Base-by-base conservation (phyloP, 2,329 filamentous ascomycete genomes). In the Endoconidiophora polonica region DNA sequence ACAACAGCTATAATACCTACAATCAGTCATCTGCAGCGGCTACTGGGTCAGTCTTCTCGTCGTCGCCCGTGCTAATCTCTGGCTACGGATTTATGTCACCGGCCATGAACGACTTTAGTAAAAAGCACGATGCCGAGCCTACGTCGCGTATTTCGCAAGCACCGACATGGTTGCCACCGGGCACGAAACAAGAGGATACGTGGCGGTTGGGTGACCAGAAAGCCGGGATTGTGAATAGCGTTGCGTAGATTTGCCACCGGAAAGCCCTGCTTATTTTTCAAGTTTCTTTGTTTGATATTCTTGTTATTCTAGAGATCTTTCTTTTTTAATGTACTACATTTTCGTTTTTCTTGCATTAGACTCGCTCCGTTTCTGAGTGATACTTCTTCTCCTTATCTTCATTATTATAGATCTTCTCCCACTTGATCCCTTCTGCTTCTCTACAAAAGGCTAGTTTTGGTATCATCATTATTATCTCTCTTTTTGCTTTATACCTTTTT, bases 121-220 rank as follows among this genome's bases (percentile, higher is more conserved):
- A 51, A 38, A 46, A 46, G 39, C 24, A 49, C 18, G 49, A 51
- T 22, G 49, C 29, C 10, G 44, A 46, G 37, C 49, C 38, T 10
- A 33, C 5, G 12, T 10, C 38, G 10, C 47, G 52, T n/a, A 24
- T 26, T 6, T 29, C 22, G 7, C 43, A 40, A n/a, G 18, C 52
- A 12, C 52, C 47, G 33, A 65, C 66, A n/a, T 90, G 84, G 77
- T 66, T 93, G 52, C 75, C 83, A 16, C 81, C 82, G 0, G 85
- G 86, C 5, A 94, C 86, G 1, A 87, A 78, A 60, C 83, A 90
- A 62, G 84, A 94, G 62, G 83, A 86, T 47, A 94, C 85, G 2
- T 94, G 87, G 88, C 63, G 65, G 16, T 53, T 59, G 3, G 62
- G 66, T 9, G 67, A 69, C 50, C 47, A 50, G 38, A 26, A 50